phyloP scores from a whole-genome alignment of 202 grass and related monocot genomes.

The Carex arenaria region DNA sequence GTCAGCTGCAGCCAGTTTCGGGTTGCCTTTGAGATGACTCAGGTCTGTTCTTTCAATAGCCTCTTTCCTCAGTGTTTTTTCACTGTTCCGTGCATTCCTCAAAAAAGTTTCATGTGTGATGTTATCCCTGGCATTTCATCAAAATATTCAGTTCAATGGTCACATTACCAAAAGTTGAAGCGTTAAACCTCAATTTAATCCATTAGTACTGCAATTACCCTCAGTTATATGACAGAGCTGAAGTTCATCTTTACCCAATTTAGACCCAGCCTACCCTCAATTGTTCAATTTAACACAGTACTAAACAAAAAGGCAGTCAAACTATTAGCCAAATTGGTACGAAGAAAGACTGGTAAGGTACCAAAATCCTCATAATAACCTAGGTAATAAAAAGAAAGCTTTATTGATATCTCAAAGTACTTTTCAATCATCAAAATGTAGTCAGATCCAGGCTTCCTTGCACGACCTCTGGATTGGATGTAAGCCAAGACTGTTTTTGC shows the following conservation, averaged over 20 bases:
- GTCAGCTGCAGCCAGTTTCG: conserved; percentile 49
- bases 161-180: not conserved
- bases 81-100: conserved; percentile 92
- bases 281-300: not conserved
- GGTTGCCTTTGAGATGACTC: conserved; percentile 82
- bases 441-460: conserved; percentile 97
- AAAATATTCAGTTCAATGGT: conserved; percentile 11
- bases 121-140: conserved; percentile 52
- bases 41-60: conserved; percentile 99
- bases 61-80: conserved; percentile 97
- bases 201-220: not conserved
- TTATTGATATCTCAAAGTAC: conserved; percentile 34
- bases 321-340: not conserved
- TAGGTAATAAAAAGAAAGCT: not conserved
- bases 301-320: not conserved
- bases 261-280: not conserved
- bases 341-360: not conserved
- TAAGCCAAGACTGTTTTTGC: conserved; percentile 98
- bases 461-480: conserved; percentile 92
- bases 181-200: not conserved
- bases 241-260: conserved; percentile 1
- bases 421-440: conserved; percentile 99
- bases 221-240: not conserved
- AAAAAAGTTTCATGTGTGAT: conserved; percentile 82
- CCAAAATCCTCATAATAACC: not conserved